These are phyloP conservation scores for Yarrowia sp. DNA, from an alignment of 805 yeast genomes.

Conservation along the genomic window DNA sequence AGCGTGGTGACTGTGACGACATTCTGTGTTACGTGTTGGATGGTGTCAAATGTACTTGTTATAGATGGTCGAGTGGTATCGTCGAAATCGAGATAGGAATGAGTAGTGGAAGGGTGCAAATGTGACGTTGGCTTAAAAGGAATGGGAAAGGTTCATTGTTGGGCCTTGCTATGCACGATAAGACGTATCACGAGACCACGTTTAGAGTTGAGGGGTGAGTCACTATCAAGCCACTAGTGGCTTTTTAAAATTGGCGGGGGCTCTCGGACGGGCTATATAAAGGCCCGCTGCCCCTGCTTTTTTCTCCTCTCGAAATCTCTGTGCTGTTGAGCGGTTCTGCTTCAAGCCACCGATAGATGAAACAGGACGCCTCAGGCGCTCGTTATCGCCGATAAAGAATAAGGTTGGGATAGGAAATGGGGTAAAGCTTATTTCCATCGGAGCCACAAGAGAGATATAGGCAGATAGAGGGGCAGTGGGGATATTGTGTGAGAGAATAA, in stretches of 20 bases:
- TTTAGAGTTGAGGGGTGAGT: constrained; percentile 19
- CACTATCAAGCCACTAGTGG: not conserved
- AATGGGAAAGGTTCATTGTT: not conserved
- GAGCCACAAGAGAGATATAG: not conserved
- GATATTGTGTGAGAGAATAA: not conserved
- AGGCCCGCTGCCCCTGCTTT: not conserved
- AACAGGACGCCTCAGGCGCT: not conserved
- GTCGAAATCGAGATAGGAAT: not conserved
- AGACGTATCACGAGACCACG: constrained; percentile 7
- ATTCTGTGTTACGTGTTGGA: not conserved
- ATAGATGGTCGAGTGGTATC: not conserved
- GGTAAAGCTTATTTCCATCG: not conserved
- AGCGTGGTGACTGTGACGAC: constrained; percentile 13
- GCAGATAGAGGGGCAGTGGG: not conserved
- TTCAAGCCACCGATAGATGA: not conserved
- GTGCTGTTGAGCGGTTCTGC: not conserved
- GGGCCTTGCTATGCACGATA: constrained; percentile 18
- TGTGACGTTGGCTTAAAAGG: not conserved
- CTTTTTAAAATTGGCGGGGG: not conserved
- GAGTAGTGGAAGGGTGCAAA: not conserved
- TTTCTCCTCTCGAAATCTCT: not conserved
- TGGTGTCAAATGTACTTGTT: not conserved
- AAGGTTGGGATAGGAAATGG: constrained; percentile 9
- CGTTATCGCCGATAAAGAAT: constrained; percentile 16
- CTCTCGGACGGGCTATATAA: not conserved